A percentile compares a stretch with the other conserved stretches of the same genome.
These are phyloP conservation scores for Pachysandra terminalis DNA, from an alignment of 164 flowering plant genomes.

Conservation along the genomic window DNA sequence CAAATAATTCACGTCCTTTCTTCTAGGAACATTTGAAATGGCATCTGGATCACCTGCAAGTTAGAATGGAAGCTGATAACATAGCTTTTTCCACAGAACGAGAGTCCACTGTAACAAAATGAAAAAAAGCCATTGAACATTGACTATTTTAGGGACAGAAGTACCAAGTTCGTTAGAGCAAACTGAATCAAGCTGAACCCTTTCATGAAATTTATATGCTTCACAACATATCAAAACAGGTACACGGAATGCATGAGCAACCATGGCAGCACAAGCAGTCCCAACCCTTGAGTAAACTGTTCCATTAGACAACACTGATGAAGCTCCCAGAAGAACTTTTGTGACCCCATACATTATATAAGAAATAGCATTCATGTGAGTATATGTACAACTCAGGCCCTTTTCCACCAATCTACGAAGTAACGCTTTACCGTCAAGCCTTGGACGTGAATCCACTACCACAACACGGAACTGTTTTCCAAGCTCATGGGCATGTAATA, in stretches of 20 bases:
- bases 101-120: neutral
- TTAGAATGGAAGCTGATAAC: neutral
- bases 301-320: constrained; percentile 86
- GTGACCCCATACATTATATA: constrained; percentile 94
- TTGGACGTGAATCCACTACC: constrained; percentile 91
- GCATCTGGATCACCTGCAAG: constrained; percentile 77
- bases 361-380: constrained; percentile 85
- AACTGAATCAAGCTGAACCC: constrained; percentile 96
- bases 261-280: constrained; percentile 93
- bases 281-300: constrained; percentile 94
- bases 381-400: constrained; percentile 84
- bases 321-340: constrained; percentile 80
- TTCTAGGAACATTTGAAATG: constrained; percentile 66
- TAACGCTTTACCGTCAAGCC: constrained; percentile 73
- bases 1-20: constrained; percentile 50
- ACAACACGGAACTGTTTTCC: constrained; percentile 84
- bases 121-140: neutral
- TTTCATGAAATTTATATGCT: constrained; percentile 90
- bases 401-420: constrained; percentile 71
- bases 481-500: constrained; percentile 79
- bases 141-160: constrained; percentile 6
- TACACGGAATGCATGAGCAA: constrained; percentile 82
- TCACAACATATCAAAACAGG: constrained; percentile 92
- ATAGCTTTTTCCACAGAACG: neutral
- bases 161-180: constrained; percentile 94